Evolutionary conservation across 192 early-diverging fungal species (phyloP).

Genomic region (Podila verticillata): DNA sequence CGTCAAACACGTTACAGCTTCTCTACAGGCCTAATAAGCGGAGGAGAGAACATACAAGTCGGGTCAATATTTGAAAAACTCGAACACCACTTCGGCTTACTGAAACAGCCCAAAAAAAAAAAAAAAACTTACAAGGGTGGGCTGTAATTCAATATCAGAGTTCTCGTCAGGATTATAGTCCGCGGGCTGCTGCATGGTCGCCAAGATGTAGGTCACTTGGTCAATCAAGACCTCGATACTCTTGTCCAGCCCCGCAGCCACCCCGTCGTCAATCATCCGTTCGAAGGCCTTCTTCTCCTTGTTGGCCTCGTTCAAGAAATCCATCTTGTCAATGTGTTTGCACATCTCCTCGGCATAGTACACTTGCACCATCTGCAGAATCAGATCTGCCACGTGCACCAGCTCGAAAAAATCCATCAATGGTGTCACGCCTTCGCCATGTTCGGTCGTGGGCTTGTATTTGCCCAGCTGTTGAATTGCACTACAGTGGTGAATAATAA

Average conservation of each 20-base stretch:
- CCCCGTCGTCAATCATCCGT: conserved; percentile 85
- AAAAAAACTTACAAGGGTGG: conserved; percentile 67
- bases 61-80: neutral
- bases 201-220: conserved; percentile 85
- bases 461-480: conserved; percentile 56
- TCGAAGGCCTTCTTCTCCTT: conserved; percentile 94
- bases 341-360: conserved; percentile 91
- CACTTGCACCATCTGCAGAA: conserved; percentile 94
- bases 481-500: conserved; percentile 20
- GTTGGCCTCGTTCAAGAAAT: conserved; percentile 91
- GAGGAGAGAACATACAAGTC: neutral
- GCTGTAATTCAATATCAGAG: conserved; percentile 67
- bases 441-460: conserved; percentile 56
- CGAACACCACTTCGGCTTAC: neutral
- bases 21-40: conserved; percentile 71
- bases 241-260: conserved; percentile 93
- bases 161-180: conserved; percentile 83
- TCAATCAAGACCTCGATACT: conserved; percentile 87
- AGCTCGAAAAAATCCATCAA: conserved; percentile 91
- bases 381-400: conserved; percentile 92
- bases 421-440: conserved; percentile 64
- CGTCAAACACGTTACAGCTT: conserved; percentile 81
- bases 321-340: conserved; percentile 85
- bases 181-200: conserved; percentile 68
- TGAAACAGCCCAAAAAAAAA: neutral